Evolutionary conservation across 1,139 yeast genomes (phyloP).

Genomic region (Suhomyces chickasaworum): DNA sequence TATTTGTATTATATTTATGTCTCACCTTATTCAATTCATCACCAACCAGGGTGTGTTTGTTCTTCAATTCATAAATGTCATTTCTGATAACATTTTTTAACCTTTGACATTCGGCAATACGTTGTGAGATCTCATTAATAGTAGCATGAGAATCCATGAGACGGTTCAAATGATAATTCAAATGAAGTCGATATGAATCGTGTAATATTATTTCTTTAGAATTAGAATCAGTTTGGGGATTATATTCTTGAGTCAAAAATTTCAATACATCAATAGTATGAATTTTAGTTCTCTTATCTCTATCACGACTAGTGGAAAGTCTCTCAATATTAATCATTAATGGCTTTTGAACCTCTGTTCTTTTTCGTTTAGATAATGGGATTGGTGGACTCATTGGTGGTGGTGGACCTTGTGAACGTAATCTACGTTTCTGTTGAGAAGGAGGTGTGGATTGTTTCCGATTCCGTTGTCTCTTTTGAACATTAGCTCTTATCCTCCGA

Average conservation of each 20-base stretch:
- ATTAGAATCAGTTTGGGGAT: slow-evolving; percentile 22
- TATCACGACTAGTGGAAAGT: slow-evolving; percentile 23
- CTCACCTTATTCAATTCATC: slow-evolving; percentile 43
- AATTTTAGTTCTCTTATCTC: slow-evolving; percentile 30
- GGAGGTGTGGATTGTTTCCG: slow-evolving; percentile 2
- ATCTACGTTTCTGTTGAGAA: not conserved
- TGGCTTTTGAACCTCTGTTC: slow-evolving; percentile 30
- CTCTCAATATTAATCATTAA: slow-evolving; percentile 34
- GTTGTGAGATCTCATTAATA: slow-evolving; percentile 42
- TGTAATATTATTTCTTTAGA: slow-evolving; percentile 18
- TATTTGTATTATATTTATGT: slow-evolving; percentile 27
- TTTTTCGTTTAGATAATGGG: slow-evolving; percentile 17
- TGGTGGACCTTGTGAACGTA: not conserved
- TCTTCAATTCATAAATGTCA: slow-evolving; percentile 41
- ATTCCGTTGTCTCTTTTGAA: slow-evolving; percentile 8
- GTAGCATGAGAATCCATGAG: slow-evolving; percentile 42
- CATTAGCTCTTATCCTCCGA: slow-evolving; percentile 10
- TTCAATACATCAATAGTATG: slow-evolving; percentile 43
- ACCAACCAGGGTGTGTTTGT: slow-evolving; percentile 42
- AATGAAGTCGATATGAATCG: slow-evolving; percentile 35
- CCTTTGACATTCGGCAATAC: slow-evolving; percentile 38
- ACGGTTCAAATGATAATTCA: slow-evolving; percentile 32
- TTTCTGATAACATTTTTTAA: slow-evolving; percentile 44
- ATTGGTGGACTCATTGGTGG: slow-evolving; percentile 10
- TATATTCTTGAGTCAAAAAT: slow-evolving; percentile 33